Percentiles rank a stretch among this genome's conserved stretches.
Conservation (phyloP, 2,329 filamentous ascomycete species). For the Monosporascus sp. region DNA sequence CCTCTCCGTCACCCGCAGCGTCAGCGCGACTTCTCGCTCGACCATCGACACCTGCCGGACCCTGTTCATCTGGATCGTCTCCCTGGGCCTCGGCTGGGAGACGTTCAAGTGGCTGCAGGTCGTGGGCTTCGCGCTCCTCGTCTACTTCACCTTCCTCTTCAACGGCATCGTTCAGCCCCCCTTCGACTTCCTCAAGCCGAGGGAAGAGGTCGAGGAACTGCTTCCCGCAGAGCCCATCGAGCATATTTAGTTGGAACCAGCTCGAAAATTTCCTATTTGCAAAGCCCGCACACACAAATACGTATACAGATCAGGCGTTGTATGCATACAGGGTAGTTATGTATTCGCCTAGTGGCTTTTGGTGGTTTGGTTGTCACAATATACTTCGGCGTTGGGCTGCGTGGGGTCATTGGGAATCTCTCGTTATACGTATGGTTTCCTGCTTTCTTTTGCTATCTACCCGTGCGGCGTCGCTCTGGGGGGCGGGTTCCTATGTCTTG, state of each 20-base stretch:
- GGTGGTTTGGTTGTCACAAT: too few species aligned
- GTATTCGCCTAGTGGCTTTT: too few species aligned
- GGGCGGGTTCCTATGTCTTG: too few species aligned
- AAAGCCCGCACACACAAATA: not conserved
- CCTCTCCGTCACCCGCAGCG: constrained; percentile 80
- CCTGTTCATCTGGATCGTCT: constrained; percentile 96
- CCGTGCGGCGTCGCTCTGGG: too few species aligned
- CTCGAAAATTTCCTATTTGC: not conserved
- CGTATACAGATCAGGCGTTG: too few species aligned
- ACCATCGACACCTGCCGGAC: constrained; percentile 98
- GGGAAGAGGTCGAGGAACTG: constrained; percentile 54
- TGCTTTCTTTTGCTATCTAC: too few species aligned
- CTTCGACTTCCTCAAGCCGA: constrained; percentile 60
- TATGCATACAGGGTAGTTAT: too few species aligned
- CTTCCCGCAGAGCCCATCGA: constrained; percentile 82
- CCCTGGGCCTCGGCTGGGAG: constrained; percentile 91
- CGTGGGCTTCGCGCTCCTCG: constrained; percentile 77
- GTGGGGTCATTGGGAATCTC: too few species aligned
- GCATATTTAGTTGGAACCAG: constrained; percentile 38
- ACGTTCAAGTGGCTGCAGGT: constrained; percentile 97
- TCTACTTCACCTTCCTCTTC: constrained; percentile 96
- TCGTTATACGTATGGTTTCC: too few species aligned
- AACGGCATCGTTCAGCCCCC: constrained; percentile 90
- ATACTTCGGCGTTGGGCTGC: too few species aligned
- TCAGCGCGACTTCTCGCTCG: constrained; percentile 88